Evolutionary conservation across 2,329 filamentous ascomycete genomes (phyloP).

Genomic region (Parascedosporium putredinis): DNA sequence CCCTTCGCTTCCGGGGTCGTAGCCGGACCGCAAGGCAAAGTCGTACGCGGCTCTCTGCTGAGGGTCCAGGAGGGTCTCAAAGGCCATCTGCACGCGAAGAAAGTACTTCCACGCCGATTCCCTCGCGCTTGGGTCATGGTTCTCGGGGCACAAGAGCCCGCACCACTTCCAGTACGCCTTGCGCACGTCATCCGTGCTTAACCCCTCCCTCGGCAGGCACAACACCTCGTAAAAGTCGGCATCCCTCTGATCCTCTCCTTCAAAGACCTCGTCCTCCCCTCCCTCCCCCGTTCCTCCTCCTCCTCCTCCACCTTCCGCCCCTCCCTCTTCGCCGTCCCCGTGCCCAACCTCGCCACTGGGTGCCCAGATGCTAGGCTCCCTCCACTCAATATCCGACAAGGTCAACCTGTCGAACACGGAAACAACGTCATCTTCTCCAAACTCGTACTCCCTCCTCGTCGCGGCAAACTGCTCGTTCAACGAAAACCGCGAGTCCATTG

Average conservation of each 20-base stretch:
- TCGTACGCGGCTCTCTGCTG: slow-evolving; percentile 31
- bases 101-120: slow-evolving; percentile 30
- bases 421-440: slow-evolving; percentile 36
- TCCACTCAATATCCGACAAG: slow-evolving; percentile 9
- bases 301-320: not conserved
- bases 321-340: slow-evolving; percentile 10
- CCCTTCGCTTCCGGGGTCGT: slow-evolving; percentile 9
- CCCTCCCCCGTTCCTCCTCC: not conserved
- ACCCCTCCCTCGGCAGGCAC: slow-evolving; percentile 26
- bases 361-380: not conserved
- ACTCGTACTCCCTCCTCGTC: slow-evolving; percentile 34
- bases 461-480: slow-evolving; percentile 37
- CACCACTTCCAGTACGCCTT: slow-evolving; percentile 34
- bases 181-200: slow-evolving; percentile 26
- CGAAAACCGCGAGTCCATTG: slow-evolving; percentile 33
- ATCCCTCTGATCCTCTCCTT: slow-evolving; percentile 12
- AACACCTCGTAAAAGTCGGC: slow-evolving; percentile 34
- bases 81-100: slow-evolving; percentile 29
- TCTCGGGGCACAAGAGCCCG: slow-evolving; percentile 32
- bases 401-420: slow-evolving; percentile 27
- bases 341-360: not conserved
- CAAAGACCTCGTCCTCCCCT: slow-evolving; percentile 1
- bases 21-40: slow-evolving; percentile 13
- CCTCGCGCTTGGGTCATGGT: slow-evolving; percentile 27
- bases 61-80: slow-evolving; percentile 37